phyloP scores from a whole-genome alignment of 257 asterid genomes.

The Gentiana straminea region DNA sequence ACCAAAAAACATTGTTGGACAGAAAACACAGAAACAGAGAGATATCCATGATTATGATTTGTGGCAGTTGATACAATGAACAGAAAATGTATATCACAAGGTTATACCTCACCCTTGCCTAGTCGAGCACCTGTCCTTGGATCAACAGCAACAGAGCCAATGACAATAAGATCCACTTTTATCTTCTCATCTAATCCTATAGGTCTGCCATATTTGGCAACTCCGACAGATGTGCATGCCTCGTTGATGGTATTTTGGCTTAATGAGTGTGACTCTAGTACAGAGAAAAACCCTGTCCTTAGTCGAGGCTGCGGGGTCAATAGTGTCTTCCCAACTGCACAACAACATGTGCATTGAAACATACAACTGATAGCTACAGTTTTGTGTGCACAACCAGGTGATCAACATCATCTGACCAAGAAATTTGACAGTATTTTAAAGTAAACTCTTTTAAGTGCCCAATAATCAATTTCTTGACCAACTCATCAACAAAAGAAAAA shows the following conservation, averaged over 20 bases:
- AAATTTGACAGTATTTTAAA: too few species aligned
- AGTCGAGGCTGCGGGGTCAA: conserved; percentile 95
- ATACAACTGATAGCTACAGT: too few species aligned
- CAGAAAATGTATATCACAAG: not conserved
- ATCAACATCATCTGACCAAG: too few species aligned
- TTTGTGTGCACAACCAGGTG: too few species aligned
- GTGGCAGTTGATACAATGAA: too few species aligned
- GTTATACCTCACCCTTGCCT: conserved; percentile 90
- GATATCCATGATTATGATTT: too few species aligned
- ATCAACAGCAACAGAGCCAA: conserved; percentile 90
- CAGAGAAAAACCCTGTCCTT: conserved; percentile 86
- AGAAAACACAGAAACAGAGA: too few species aligned
- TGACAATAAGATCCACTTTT: conserved; percentile 76
- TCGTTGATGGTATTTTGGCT: conserved; percentile 51
- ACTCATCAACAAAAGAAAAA: too few species aligned
- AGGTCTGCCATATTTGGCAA: conserved; percentile 81
- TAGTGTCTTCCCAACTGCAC: conserved; percentile 61
- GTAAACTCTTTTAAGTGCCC: too few species aligned
- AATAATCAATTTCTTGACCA: too few species aligned
- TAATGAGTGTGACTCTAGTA: conserved; percentile 49
- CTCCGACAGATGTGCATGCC: conserved; percentile 91
- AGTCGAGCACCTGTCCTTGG: conserved; percentile 92
- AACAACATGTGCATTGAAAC: conserved; percentile 2
- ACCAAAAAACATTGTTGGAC: too few species aligned
- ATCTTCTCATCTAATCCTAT: conserved; percentile 82